phyloP scores from a whole-genome alignment of 805 yeast species.

The Ogataea trehalophila region DNA sequence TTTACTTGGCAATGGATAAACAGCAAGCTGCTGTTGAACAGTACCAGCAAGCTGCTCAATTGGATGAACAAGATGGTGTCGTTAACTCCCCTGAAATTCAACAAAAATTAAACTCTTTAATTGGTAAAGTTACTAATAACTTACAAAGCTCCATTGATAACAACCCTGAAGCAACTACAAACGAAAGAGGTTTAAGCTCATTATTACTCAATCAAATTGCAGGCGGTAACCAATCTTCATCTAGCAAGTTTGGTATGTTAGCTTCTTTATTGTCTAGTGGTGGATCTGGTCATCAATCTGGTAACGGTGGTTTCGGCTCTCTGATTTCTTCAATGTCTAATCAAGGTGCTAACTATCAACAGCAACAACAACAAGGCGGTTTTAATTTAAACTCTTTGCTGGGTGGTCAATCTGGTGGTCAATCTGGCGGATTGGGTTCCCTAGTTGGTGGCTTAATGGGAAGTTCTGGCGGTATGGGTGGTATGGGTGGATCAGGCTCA shows the following conservation, averaged over 20 bases:
- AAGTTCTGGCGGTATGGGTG: conserved; percentile 10
- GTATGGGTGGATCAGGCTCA: conserved; percentile 12
- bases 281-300: conserved; percentile 6
- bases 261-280: conserved; percentile 18
- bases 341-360: conserved; percentile 20
- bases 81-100: conserved; percentile 29
- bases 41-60: conserved; percentile 26
- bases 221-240: conserved; percentile 23
- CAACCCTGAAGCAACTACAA: conserved; percentile 17
- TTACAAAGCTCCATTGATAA: conserved; percentile 20
- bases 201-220: conserved; percentile 23
- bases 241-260: conserved; percentile 24
- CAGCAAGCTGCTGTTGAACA: conserved; percentile 23
- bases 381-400: conserved; percentile 24
- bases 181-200: conserved; percentile 28
- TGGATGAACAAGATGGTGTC: conserved; percentile 30
- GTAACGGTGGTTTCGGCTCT: conserved; percentile 25
- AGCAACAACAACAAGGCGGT: conserved; percentile 23
- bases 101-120: conserved; percentile 20
- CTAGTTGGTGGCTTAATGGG: conserved; percentile 2
- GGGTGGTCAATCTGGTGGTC: conserved; percentile 8
- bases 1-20: conserved; percentile 20
- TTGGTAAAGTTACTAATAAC: conserved; percentile 18
- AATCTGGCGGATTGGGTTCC: not conserved
- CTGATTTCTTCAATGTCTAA: conserved; percentile 22